Conservation (phyloP, 1,139 yeast genomes). For the Candida glucosophila region DNA sequence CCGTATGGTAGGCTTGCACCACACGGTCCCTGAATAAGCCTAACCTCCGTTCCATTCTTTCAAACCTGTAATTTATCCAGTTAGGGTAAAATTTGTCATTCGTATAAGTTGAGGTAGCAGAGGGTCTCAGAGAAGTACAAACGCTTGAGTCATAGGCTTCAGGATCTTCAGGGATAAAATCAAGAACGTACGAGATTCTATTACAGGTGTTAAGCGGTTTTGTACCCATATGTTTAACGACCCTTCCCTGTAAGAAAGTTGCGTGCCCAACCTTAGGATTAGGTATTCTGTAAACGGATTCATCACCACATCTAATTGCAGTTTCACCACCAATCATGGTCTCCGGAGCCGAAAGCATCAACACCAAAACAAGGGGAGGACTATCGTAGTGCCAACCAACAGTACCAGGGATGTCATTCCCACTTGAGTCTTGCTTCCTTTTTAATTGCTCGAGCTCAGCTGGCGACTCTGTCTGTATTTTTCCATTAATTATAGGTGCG, state of each 20-base stretch:
- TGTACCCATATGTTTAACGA: constrained; percentile 12
- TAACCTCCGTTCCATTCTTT: constrained; percentile 24
- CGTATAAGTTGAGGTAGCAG: constrained; percentile 22
- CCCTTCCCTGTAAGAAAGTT: constrained; percentile 38
- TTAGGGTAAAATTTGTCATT: constrained; percentile 35
- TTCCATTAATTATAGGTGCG: too few relatives aligned
- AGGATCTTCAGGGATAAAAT: constrained; percentile 34
- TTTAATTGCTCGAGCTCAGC: background rate
- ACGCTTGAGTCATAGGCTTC: constrained; percentile 27
- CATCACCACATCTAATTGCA: constrained; percentile 19
- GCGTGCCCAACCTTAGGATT: constrained; percentile 21
- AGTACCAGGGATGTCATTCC: constrained; percentile 4
- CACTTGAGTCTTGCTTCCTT: constrained; percentile 2
- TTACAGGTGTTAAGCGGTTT: constrained; percentile 24
- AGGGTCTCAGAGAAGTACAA: constrained; percentile 32
- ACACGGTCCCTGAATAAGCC: constrained; percentile 13
- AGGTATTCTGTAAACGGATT: constrained; percentile 7
- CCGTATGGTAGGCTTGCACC: constrained; percentile 12
- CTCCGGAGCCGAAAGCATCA: constrained; percentile 24
- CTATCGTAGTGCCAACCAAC: constrained; percentile 24
- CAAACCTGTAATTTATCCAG: constrained; percentile 31
- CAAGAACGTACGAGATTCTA: constrained; percentile 27
- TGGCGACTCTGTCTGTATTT: background rate
- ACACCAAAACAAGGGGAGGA: constrained; percentile 23
- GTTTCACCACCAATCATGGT: constrained; percentile 29